These are phyloP conservation scores for Phaeotremella skinneri DNA, from an alignment of 768 basidiomycete species.

Conservation along the genomic window DNA sequence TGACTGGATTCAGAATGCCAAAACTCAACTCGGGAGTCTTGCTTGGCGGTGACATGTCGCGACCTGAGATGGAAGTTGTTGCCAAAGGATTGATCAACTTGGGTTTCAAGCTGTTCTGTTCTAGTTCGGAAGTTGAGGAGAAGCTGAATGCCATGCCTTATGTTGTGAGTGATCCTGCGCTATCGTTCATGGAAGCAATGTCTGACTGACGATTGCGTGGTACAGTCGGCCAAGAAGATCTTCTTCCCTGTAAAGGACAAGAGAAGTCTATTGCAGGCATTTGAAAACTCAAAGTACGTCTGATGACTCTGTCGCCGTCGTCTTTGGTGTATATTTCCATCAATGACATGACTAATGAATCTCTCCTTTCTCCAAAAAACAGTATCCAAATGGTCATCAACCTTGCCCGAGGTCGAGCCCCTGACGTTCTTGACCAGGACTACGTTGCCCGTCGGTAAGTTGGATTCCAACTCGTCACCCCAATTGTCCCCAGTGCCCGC, in stretches of 20 bases:
- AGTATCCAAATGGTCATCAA: constrained; percentile 95
- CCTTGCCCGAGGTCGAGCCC: constrained; percentile 74
- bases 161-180: constrained; percentile 12
- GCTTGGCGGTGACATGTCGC: constrained; percentile 82
- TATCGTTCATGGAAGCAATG: not conserved
- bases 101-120: constrained; percentile 75
- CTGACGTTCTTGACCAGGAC: constrained; percentile 79
- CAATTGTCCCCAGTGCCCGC: constrained; percentile 33
- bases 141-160: constrained; percentile 38
- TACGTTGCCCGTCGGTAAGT: constrained; percentile 80
- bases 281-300: constrained; percentile 31
- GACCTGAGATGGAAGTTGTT: constrained; percentile 80
- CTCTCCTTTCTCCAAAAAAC: no score
- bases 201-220: not conserved
- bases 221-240: constrained; percentile 65
- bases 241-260: constrained; percentile 97
- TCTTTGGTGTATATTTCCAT: no score
- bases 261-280: constrained; percentile 87
- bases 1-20: constrained; percentile 93
- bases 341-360: no score
- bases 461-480: constrained; percentile 7
- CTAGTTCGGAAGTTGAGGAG: constrained; percentile 1
- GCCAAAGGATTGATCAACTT: constrained; percentile 76
- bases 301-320: constrained; percentile 40
- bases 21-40: constrained; percentile 79